Evolutionary conservation across 2,329 filamentous ascomycete genomes (phyloP), one percentile per base, ranked within the genome.

Genomic region (Diplodia intermedia): DNA sequence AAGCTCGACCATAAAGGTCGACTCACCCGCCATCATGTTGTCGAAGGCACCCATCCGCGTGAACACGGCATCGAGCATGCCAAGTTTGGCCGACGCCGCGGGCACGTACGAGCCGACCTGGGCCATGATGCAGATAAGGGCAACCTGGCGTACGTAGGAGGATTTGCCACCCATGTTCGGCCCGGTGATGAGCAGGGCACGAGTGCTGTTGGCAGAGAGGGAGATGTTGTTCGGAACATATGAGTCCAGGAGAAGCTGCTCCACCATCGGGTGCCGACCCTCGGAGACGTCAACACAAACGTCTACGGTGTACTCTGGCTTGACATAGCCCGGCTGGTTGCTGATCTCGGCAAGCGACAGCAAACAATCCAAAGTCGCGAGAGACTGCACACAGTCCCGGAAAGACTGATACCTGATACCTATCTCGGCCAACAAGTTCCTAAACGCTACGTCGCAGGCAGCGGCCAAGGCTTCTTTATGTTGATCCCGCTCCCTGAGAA

Each of bases 81-180:
- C 94, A 0, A 98, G 86, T 3, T 83, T 81, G 31, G 94, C 88
- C 2, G 88, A 85, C 33, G 86, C 84, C 26, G 94, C 94, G 1
- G 95, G 95, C 0, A 99, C 93, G 78, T 94, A 99, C 47, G 92
- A 96, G 62, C 95, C 95, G 71, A 97, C 91, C 77, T 99, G 95
- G 8, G 93, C 93, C 83, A 99, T 94, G 74, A 99, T 94, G 57
- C 91, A 88, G 70, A 98, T 93, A 7, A 99, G 88, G 11, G 95
- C 94, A 54, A 97, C 89, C 72, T 94, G 92, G 65, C 95, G 92
- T 26, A 99, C 94, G 78, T 97, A 99, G 68, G 91, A 95, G n/a
- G 93, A 97, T 77, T 99, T 99, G 68, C 95, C 95, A 74, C 95
- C 95, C 95, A 99, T 99, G 82, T 99, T 99, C 36, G 95, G 95